Evolutionary conservation across 2,329 filamentous ascomycete species (phyloP).

Genomic region (Fusarium nanum): DNA sequence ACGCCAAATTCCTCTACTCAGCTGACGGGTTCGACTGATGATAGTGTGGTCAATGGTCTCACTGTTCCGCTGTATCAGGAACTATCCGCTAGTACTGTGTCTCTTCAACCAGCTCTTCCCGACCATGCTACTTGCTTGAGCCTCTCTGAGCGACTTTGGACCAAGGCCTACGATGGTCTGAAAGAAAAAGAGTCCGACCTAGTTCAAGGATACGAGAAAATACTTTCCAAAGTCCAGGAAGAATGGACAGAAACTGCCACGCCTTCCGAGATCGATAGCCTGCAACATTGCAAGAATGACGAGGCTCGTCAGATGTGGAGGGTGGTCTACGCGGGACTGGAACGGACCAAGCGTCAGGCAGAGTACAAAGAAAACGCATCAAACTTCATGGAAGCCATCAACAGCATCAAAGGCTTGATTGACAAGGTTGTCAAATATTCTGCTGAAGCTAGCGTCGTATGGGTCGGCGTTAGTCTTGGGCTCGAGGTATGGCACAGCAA

Average conservation of each 20-base stretch:
- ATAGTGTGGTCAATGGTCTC: rapidly evolving
- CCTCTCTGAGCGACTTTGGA: conserved; percentile 21
- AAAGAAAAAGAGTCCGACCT: conserved; percentile 29
- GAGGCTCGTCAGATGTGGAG: not conserved
- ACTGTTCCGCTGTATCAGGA: too few species aligned
- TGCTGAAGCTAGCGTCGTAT: not conserved
- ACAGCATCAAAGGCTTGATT: not conserved
- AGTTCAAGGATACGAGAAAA: conserved; percentile 37
- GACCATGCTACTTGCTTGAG: not conserved
- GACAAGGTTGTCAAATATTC: not conserved
- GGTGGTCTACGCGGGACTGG: not conserved
- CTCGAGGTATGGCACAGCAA: not conserved
- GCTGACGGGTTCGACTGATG: too few species aligned
- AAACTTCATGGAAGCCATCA: not conserved
- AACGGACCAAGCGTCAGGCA: not conserved
- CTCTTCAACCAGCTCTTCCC: too few species aligned
- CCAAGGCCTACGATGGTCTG: conserved; percentile 36
- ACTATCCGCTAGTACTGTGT: too few species aligned
- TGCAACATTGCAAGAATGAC: not conserved
- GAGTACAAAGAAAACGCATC: not conserved
- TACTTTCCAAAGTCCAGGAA: conserved; percentile 1
- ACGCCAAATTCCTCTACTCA: too few species aligned
- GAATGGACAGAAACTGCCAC: not conserved
- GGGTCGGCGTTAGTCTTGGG: not conserved
- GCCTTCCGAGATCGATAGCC: not conserved